phyloP scores from a whole-genome alignment of 176 grass and related monocot species.

The Chloris gayana region DNA sequence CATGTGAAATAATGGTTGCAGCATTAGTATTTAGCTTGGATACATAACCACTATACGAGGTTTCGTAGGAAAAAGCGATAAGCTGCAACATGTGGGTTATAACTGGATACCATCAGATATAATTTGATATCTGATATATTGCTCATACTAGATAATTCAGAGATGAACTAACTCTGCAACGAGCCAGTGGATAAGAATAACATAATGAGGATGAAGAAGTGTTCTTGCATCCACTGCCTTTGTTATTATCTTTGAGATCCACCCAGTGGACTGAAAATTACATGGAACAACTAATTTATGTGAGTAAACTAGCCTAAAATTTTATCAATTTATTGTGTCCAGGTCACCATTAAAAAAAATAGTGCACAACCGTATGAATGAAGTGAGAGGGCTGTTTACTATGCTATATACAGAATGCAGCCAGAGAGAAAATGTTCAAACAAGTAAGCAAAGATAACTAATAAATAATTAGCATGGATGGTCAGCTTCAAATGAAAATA shows the following conservation, averaged over 20 bases:
- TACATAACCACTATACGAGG: not conserved
- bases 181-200: not conserved
- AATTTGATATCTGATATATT: slow-evolving; percentile 4
- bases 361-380: not conserved
- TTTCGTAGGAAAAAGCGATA: not conserved
- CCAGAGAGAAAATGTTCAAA: not conserved
- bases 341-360: slow-evolving; percentile 11
- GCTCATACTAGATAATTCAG: not conserved
- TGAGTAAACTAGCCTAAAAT: not conserved
- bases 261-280: not conserved
- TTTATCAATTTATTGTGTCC: slow-evolving; percentile 21
- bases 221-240: not conserved
- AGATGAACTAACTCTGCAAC: not conserved
- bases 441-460: slow-evolving; percentile 1
- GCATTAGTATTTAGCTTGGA: not conserved
- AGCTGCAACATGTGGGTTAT: not conserved
- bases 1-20: not conserved
- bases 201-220: not conserved
- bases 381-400: slow-evolving; percentile 7
- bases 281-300: slow-evolving; percentile 11
- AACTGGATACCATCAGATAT: slow-evolving; percentile 7
- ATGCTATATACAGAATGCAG: slow-evolving; percentile 21
- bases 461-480: slow-evolving; percentile 18
- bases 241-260: slow-evolving; percentile 21
- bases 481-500: slow-evolving; percentile 17